Evolutionary conservation across 208 protist species (phyloP).

Genomic region (Lotmaria passim): DNA sequence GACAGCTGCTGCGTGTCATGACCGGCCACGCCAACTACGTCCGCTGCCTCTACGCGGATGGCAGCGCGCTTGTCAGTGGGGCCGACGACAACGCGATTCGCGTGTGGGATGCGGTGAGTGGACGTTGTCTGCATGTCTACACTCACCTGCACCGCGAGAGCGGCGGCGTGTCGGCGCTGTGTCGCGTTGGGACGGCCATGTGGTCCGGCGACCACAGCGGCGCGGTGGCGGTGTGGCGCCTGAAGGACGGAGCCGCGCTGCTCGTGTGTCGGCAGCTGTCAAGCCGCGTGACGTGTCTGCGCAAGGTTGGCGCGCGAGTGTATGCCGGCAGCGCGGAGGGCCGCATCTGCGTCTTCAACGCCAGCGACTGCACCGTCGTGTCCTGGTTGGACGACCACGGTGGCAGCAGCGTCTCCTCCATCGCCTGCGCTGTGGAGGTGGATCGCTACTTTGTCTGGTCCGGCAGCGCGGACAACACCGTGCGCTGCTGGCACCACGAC

Average conservation of each 20-base stretch:
- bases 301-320: slow-evolving; percentile 57
- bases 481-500: slow-evolving; percentile 90
- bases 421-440: slow-evolving; percentile 68
- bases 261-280: slow-evolving; percentile 46
- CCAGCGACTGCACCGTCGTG: slow-evolving; percentile 52
- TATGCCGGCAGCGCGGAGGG: slow-evolving; percentile 65
- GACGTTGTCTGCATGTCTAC: slow-evolving; percentile 46
- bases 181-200: slow-evolving; percentile 81
- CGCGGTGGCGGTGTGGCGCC: slow-evolving; percentile 63
- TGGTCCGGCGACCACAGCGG: slow-evolving; percentile 87
- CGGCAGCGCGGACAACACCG: slow-evolving; percentile 59
- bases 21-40: slow-evolving; percentile 85
- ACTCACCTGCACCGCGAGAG: slow-evolving; percentile 56
- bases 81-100: slow-evolving; percentile 82
- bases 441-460: slow-evolving; percentile 84
- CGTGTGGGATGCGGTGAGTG: slow-evolving; percentile 73
- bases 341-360: slow-evolving; percentile 61
- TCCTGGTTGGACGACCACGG: slow-evolving; percentile 54
- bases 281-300: slow-evolving; percentile 56
- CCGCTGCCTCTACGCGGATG: slow-evolving; percentile 85
- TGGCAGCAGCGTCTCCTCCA: slow-evolving; percentile 41
- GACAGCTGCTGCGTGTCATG: slow-evolving; percentile 69
- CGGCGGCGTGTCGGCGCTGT: slow-evolving; percentile 80
- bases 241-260: slow-evolving; percentile 48
- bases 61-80: slow-evolving; percentile 75